Evolutionary conservation across 2,329 filamentous ascomycete species (phyloP).

Genomic region (Calonectria pseudoreteaudii): DNA sequence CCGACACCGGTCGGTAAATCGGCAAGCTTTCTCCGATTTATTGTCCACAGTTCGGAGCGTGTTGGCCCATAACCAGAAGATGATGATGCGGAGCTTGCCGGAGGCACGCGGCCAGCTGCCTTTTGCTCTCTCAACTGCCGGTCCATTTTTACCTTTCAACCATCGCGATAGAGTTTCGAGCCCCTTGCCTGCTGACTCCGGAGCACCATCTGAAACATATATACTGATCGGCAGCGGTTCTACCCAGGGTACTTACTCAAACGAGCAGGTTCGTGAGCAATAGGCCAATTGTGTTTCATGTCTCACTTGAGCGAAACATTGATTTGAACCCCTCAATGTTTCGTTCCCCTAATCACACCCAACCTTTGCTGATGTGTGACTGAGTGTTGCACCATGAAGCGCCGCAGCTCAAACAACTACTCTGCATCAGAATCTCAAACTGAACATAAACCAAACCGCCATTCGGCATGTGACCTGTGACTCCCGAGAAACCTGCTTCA

Average conservation of each 20-base stretch:
- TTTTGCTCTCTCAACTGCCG: background rate
- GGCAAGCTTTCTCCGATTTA: constrained; percentile 9
- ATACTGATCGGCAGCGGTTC: constrained; percentile 6
- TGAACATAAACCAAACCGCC: constrained; percentile 5
- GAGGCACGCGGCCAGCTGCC: background rate
- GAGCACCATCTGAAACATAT: constrained; percentile 12
- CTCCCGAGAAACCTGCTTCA: constrained; percentile 17
- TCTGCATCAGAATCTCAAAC: background rate
- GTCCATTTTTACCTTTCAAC: background rate
- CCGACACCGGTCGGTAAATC: constrained; percentile 21
- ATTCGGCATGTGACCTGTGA: constrained; percentile 22
- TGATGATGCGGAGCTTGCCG: background rate
- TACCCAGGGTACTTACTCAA: background rate
- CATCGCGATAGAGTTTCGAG: constrained; percentile 2
- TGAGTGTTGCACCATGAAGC: background rate
- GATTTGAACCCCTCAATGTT: background rate
- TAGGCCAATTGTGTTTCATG: background rate
- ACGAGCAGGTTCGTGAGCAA: background rate
- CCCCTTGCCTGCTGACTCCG: constrained; percentile 7
- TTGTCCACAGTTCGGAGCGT: background rate
- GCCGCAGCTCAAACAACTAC: background rate
- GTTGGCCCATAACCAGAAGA: background rate
- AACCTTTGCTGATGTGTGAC: background rate
- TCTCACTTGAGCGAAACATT: background rate
- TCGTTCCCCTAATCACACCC: background rate